These are phyloP conservation scores for Wickerhamiella kurtzmanii DNA, from an alignment of 805 yeast species.

Conservation along the genomic window DNA sequence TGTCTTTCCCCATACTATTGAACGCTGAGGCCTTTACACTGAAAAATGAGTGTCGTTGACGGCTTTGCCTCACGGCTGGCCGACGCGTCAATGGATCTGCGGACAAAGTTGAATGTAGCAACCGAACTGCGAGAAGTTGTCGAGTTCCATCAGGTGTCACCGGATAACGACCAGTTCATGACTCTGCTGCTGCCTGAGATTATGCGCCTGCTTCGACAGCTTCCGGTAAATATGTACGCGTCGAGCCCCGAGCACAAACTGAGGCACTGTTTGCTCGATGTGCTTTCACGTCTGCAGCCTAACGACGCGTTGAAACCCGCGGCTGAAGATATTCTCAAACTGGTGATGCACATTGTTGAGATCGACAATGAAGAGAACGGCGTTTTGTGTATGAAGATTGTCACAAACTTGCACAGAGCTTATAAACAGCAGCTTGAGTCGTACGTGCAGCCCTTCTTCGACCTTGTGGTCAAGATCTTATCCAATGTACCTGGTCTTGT, in stretches of 20 bases:
- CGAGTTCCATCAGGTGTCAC: constrained; percentile 68
- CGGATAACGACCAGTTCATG: constrained; percentile 69
- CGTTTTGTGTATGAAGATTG: constrained; percentile 72
- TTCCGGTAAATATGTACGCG: constrained; percentile 32
- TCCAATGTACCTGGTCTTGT: constrained; percentile 68
- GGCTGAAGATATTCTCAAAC: constrained; percentile 45
- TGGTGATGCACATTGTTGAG: constrained; percentile 45
- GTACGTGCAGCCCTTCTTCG: constrained; percentile 67
- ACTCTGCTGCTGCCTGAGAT: constrained; percentile 58
- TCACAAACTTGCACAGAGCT: constrained; percentile 74
- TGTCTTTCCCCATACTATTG: neutral
- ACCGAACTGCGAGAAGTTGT: constrained; percentile 78
- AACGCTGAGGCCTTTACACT: neutral
- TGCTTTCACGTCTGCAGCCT: constrained; percentile 66
- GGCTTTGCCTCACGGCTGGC: constrained; percentile 18
- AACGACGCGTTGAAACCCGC: constrained; percentile 69
- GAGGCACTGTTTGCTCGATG: constrained; percentile 62
- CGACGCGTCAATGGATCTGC: constrained; percentile 33
- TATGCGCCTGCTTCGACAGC: constrained; percentile 44
- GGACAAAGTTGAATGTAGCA: constrained; percentile 50
- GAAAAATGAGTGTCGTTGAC: constrained; percentile 15
- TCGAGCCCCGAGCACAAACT: constrained; percentile 33
- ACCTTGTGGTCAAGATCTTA: constrained; percentile 61
- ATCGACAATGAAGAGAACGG: constrained; percentile 94
- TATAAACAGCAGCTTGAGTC: constrained; percentile 56